These are phyloP conservation scores for Fraxinus baroniana DNA, from an alignment of 305 asterid species.

Conservation along the genomic window DNA sequence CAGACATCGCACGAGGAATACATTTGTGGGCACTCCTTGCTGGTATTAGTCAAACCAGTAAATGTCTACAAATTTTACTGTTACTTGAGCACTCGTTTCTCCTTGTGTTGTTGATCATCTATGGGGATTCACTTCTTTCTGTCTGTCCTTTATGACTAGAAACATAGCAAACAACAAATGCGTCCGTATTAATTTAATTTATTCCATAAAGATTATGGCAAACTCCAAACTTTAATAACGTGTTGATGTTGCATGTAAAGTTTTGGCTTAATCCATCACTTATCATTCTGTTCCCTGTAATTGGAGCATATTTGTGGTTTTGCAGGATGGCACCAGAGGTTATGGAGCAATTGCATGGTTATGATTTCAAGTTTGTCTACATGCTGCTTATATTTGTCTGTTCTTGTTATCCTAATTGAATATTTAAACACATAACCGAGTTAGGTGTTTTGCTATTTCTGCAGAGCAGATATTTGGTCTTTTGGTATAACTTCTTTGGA, in stretches of 20 bases:
- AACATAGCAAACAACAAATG: not conserved
- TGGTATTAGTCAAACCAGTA: slow-evolving; percentile 55
- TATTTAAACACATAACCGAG: slow-evolving; percentile 19
- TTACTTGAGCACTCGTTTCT: not conserved
- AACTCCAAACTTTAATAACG: not conserved
- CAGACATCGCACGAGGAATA: slow-evolving; percentile 87
- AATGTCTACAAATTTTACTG: not conserved
- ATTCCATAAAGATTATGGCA: not conserved
- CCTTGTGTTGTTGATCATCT: not conserved
- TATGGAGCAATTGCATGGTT: slow-evolving; percentile 96
- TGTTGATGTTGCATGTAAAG: slow-evolving; percentile 1
- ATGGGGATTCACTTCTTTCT: not conserved
- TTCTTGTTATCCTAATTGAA: slow-evolving; percentile 17
- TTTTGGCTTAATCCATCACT: slow-evolving; percentile 18
- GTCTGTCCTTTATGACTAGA: slow-evolving; percentile 9
- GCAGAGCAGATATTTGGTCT: slow-evolving; percentile 99
- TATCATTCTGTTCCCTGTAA: slow-evolving; percentile 11
- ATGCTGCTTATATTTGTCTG: slow-evolving; percentile 15
- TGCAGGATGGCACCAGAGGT: slow-evolving; percentile 99
- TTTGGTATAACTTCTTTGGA: slow-evolving; percentile 98
- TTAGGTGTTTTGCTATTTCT: slow-evolving; percentile 14
- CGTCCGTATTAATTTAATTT: not conserved
- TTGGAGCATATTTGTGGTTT: slow-evolving; percentile 26
- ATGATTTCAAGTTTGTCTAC: slow-evolving; percentile 83
- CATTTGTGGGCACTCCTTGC: slow-evolving; percentile 98